Evolutionary conservation across 2,329 filamentous ascomycete species (phyloP), one percentile per base, ranked within the genome.

Genomic region (Xenoacremonium recifei): DNA sequence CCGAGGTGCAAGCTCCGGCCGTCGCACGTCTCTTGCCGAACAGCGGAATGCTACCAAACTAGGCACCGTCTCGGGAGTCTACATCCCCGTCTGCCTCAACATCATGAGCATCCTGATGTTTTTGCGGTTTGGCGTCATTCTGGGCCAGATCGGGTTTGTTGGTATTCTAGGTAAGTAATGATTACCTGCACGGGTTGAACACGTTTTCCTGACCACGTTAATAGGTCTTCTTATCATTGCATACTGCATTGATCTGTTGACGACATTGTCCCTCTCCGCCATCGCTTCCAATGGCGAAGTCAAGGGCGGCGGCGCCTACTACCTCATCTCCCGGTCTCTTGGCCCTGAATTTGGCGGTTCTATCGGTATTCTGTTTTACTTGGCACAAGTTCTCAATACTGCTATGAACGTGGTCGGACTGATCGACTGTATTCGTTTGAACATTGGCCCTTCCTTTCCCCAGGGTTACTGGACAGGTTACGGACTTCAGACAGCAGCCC

Each of bases 61-160:
- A 43, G 87, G 87, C 27, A 84, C 82, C 7, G 81, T 89, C 51
- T 87, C 83, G 4, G 87, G 87, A 6, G 86, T 95, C 35, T 95
- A 90, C 62, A 86, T 95, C 13, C 89, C 89, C 2, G 89, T 89
- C n/a, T 91, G 85, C 47, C 72, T 95, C 52, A 95, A 93, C 64
- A 89, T 95, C 31, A 70, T 95, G 51, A 92, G 87, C 55, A 95
- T 95, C 65, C 77, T 95, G 48, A 95, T 95, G 88, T 95, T 95
- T 67, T 73, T 95, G 55, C 81, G 89, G 17, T 95, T 95, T 63
- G 89, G 89, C 17, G 83, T 89, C 55, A 87, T 95, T 43, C 72
- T 95, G 17, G 89, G 89, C 7, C 85, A 92, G 60, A 78, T 85
- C 48, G 89, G 89, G 17, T 72, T 95, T 33, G 50, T 92, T 32